A percentile compares a stretch with the other conserved stretches of the same genome.
Conservation (phyloP, 768 basidiomycete genomes). For the Holtermanniella nyarrowii region DNA sequence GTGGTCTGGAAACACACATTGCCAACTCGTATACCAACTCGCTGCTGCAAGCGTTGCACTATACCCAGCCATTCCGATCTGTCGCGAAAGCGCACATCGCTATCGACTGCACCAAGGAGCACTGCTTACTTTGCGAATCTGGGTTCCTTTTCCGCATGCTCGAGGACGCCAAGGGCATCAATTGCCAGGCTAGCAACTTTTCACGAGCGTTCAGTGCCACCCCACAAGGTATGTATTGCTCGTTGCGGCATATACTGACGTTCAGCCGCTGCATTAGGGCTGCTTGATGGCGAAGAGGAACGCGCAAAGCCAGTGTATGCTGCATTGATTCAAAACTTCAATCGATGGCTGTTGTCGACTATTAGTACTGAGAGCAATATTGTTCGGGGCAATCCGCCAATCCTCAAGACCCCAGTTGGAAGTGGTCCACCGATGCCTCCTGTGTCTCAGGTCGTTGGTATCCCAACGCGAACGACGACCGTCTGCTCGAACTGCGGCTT, state of each 20-base stretch:
- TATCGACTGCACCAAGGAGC: slow-evolving; percentile 74
- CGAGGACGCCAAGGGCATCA: slow-evolving; percentile 83
- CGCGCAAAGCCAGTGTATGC: slow-evolving; percentile 64
- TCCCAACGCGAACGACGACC: slow-evolving; percentile 65
- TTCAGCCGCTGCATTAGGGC: slow-evolving; percentile 60
- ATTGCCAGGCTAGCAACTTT: slow-evolving; percentile 95
- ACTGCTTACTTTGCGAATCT: slow-evolving; percentile 87
- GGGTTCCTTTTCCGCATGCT: slow-evolving; percentile 93
- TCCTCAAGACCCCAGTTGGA: background rate
- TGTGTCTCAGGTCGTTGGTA: slow-evolving; percentile 73
- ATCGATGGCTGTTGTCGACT: slow-evolving; percentile 82
- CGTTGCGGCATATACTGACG: background rate
- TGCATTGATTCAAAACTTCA: slow-evolving; percentile 86
- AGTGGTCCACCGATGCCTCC: slow-evolving; percentile 47
- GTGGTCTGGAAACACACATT: slow-evolving; percentile 93
- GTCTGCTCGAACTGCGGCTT: slow-evolving; percentile 66
- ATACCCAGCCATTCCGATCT: slow-evolving; percentile 60
- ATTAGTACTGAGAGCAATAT: slow-evolving; percentile 47
- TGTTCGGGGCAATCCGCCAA: slow-evolving; percentile 23
- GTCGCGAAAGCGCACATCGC: slow-evolving; percentile 87
- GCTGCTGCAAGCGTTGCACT: slow-evolving; percentile 81
- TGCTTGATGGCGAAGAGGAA: slow-evolving; percentile 80
- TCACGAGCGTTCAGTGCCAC: slow-evolving; percentile 84
- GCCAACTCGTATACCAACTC: slow-evolving; percentile 94
- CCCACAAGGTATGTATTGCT: slow-evolving; percentile 56